Percentiles rank a stretch among this genome's conserved stretches.
Conservation (phyloP, 2,329 filamentous ascomycete genomes). For the Mycocentrospora acerina region DNA sequence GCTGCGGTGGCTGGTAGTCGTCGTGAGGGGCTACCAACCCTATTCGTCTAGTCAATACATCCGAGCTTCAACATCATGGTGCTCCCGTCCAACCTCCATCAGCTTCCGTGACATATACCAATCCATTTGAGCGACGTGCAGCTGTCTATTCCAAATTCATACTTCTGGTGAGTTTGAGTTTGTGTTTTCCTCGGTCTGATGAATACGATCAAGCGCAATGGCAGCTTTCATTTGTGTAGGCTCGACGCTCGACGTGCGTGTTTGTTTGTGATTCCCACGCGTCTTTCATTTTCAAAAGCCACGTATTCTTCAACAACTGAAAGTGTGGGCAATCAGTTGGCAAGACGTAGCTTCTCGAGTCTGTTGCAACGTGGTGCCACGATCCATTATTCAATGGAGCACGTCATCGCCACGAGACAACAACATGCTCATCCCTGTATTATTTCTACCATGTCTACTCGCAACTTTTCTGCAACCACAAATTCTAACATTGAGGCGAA, state of each 20-base stretch:
- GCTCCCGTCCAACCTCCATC: constrained; percentile 7
- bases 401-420: too few species aligned
- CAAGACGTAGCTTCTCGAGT: too few species aligned
- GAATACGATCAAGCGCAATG: not conserved
- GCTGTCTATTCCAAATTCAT: too few species aligned
- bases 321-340: too few species aligned
- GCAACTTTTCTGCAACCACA: not conserved
- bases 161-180: constrained; percentile 5
- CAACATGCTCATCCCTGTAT: constrained; percentile 1
- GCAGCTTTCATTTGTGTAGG: not conserved
- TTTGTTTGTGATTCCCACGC: too few species aligned
- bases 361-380: too few species aligned
- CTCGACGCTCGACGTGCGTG: not conserved
- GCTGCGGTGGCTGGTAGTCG: constrained; percentile 6
- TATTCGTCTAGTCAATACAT: constrained; percentile 8
- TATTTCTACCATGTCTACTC: not conserved
- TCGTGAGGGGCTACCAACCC: constrained; percentile 14
- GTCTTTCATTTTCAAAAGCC: too few species aligned
- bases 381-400: too few species aligned
- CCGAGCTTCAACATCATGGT: constrained; percentile 11
- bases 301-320: too few species aligned
- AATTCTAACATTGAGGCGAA: not conserved
- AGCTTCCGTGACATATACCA: constrained; percentile 2
- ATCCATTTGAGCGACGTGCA: too few species aligned
- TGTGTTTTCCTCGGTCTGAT: not conserved